These are phyloP conservation scores for Blastocystis sp. DNA, from an alignment of 352 stramenopile genomes.

Conservation along the genomic window DNA sequence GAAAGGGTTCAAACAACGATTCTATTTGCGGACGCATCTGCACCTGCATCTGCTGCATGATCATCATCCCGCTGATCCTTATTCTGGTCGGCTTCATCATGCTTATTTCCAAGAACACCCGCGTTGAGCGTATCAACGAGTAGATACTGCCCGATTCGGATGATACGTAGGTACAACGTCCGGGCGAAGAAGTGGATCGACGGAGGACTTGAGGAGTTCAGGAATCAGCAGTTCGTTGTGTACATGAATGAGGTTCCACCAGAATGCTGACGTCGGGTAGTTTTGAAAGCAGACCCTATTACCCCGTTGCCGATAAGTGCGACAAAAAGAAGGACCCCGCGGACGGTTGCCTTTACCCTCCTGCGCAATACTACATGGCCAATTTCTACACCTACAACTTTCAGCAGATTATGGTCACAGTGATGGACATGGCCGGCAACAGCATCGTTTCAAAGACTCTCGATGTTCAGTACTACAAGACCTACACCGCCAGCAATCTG, in stretches of 20 bases:
- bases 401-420: too few species aligned
- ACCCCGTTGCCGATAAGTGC: slow-evolving; percentile 6
- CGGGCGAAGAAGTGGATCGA: slow-evolving; percentile 3
- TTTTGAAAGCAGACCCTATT: background rate
- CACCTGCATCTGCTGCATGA: background rate
- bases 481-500: too few species aligned
- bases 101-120: background rate
- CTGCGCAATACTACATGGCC: background rate
- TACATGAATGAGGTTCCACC: too few species aligned
- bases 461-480: too few species aligned
- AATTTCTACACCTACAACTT: too few species aligned
- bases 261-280: too few species aligned
- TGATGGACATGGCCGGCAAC: too few species aligned
- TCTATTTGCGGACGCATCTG: too few species aligned
- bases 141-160: background rate
- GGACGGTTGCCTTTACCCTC: background rate
- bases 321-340: background rate
- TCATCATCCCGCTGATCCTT: slow-evolving; percentile 6
- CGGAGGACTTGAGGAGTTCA: background rate
- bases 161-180: slow-evolving; percentile 15
- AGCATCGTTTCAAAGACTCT: too few species aligned
- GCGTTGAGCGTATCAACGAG: slow-evolving; percentile 9
- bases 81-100: background rate
- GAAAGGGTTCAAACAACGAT: too few species aligned
- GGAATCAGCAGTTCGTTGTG: too few species aligned